These are phyloP conservation scores for Penicillium taxi DNA, from an alignment of 495 filamentous ascomycete species.

Conservation along the genomic window DNA sequence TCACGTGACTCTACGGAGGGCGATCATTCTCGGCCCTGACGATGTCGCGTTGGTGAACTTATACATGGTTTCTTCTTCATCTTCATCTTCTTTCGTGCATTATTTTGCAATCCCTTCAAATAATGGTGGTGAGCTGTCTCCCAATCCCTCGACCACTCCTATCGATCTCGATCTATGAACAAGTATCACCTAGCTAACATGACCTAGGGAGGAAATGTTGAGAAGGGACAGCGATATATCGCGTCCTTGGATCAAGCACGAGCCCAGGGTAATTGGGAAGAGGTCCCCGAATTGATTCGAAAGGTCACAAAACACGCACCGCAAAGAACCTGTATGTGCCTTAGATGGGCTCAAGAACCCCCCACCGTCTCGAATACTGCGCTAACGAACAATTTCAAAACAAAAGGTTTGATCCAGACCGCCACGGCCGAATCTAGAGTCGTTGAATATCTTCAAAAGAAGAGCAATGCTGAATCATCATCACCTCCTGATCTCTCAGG, in stretches of 20 bases:
- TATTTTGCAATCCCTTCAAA: slow-evolving; percentile 15
- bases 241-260: slow-evolving; percentile 74
- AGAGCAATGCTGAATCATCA: slow-evolving; percentile 29
- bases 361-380: slow-evolving; percentile 7
- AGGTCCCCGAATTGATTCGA: slow-evolving; percentile 78
- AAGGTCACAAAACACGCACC: slow-evolving; percentile 93
- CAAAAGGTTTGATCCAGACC: slow-evolving; percentile 63
- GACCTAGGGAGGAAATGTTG: slow-evolving; percentile 37
- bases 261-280: slow-evolving; percentile 81
- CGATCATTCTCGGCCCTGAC: slow-evolving; percentile 11
- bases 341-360: not conserved
- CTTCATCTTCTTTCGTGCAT: slow-evolving; percentile 17
- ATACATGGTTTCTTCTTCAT: slow-evolving; percentile 9
- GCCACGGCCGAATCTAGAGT: slow-evolving; percentile 65
- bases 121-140: slow-evolving; percentile 29
- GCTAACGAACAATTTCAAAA: slow-evolving; percentile 11
- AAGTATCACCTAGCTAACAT: not conserved
- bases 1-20: slow-evolving; percentile 1
- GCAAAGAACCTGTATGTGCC: slow-evolving; percentile 63
- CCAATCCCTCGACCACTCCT: not conserved
- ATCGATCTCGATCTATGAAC: not conserved
- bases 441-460: slow-evolving; percentile 40
- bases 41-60: no score
- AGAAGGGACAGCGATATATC: slow-evolving; percentile 75
- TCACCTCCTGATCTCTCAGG: slow-evolving; percentile 50